phyloP scores from a whole-genome alignment of 2,329 filamentous ascomycete genomes.

The Grosmannia serpens region DNA sequence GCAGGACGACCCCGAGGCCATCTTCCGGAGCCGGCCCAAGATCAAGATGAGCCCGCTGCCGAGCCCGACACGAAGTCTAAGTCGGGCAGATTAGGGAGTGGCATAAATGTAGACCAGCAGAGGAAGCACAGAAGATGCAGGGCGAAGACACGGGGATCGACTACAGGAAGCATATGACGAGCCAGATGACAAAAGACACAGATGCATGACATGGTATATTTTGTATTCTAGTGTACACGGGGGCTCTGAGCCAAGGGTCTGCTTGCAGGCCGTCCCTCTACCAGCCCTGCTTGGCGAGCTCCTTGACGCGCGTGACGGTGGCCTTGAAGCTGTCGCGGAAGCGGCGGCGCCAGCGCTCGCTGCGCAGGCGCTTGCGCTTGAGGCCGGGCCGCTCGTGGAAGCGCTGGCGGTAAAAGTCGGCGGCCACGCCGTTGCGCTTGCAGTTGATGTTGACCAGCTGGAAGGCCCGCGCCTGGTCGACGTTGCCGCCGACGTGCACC shows the following conservation, averaged over 20 bases:
- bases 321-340: slow-evolving; percentile 60
- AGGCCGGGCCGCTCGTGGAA: slow-evolving; percentile 66
- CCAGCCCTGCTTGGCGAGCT: slow-evolving; percentile 71
- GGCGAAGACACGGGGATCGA: background rate
- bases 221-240: background rate
- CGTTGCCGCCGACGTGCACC: slow-evolving; percentile 26
- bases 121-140: background rate
- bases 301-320: slow-evolving; percentile 51
- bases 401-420: slow-evolving; percentile 45
- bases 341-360: slow-evolving; percentile 54
- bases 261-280: slow-evolving; percentile 23
- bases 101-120: background rate
- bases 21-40: slow-evolving; percentile 76
- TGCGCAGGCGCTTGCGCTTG: slow-evolving; percentile 64
- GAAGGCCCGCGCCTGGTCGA: slow-evolving; percentile 35
- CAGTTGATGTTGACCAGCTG: slow-evolving; percentile 27
- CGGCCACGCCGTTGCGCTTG: slow-evolving; percentile 42
- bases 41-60: slow-evolving; percentile 63
- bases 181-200: background rate
- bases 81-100: background rate
- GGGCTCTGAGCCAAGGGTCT: background rate
- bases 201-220: background rate
- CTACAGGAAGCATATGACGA: background rate
- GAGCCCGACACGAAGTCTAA: slow-evolving; percentile 24
- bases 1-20: slow-evolving; percentile 65